Percentiles rank a stretch among this genome's conserved stretches.
Conservation (phyloP, 208 protist genomes). For the Trypanosoma rangeli region DNA sequence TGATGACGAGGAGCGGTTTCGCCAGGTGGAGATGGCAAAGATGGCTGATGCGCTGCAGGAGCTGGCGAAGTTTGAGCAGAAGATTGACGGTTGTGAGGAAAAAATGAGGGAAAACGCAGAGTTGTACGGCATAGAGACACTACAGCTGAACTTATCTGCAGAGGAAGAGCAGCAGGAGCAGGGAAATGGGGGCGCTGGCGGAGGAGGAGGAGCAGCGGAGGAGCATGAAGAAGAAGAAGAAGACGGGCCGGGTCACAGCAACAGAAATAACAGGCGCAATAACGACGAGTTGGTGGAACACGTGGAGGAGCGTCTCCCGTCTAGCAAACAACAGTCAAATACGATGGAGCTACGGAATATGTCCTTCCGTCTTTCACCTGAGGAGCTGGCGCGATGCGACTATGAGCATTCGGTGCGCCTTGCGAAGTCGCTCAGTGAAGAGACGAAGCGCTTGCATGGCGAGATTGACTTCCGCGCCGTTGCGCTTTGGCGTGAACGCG, state of each 20-base stretch:
- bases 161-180: constrained; percentile 15
- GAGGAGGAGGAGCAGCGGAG: constrained; percentile 19
- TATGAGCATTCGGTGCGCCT: constrained; percentile 84
- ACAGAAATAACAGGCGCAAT: constrained; percentile 25
- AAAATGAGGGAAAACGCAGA: constrained; percentile 85
- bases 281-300: constrained; percentile 20
- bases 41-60: constrained; percentile 83
- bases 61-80: constrained; percentile 84
- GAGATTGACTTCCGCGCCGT: constrained; percentile 96
- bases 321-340: not conserved
- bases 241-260: constrained; percentile 31
- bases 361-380: constrained; percentile 62
- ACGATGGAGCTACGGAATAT: constrained; percentile 46
- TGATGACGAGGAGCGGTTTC: constrained; percentile 83
- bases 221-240: constrained; percentile 21
- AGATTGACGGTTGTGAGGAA: constrained; percentile 85
- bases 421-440: constrained; percentile 85
- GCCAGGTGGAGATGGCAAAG: constrained; percentile 71
- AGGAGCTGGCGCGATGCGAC: constrained; percentile 79
- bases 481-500: constrained; percentile 94
- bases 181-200: constrained; percentile 4
- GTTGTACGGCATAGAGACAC: constrained; percentile 86
- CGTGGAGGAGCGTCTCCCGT: not conserved
- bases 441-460: constrained; percentile 79
- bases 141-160: constrained; percentile 34